phyloP scores from a whole-genome alignment of 2,329 filamentous ascomycete genomes.

The Huntiella bhutanensis region DNA sequence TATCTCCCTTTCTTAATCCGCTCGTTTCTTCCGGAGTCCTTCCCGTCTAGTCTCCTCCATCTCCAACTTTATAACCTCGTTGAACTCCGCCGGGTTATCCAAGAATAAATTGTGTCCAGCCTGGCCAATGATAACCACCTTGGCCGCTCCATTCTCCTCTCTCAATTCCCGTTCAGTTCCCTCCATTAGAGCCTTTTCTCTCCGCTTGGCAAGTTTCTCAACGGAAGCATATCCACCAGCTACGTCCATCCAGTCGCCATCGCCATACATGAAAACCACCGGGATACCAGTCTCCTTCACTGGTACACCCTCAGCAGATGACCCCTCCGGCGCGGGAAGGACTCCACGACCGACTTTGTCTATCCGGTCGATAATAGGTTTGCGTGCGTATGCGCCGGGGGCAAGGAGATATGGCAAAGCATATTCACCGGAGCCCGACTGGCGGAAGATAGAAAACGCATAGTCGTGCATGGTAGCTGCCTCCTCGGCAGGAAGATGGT shows the following conservation, averaged over 20 bases:
- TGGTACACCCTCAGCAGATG: constrained; percentile 14
- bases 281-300: constrained; percentile 49
- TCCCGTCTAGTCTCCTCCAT: constrained; percentile 28
- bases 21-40: constrained; percentile 12
- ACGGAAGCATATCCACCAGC: constrained; percentile 64
- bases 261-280: constrained; percentile 86
- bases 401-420: constrained; percentile 82
- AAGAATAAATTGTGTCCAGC: constrained; percentile 42
- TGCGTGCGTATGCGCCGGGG: constrained; percentile 78
- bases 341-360: constrained; percentile 66
- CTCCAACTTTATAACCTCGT: constrained; percentile 31
- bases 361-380: constrained; percentile 72
- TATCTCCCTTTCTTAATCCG: background rate
- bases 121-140: constrained; percentile 55
- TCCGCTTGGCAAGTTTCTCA: constrained; percentile 56
- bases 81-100: constrained; percentile 40
- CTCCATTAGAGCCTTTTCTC: constrained; percentile 36
- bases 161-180: constrained; percentile 49
- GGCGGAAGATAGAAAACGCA: constrained; percentile 82
- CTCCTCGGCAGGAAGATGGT: constrained; percentile 64
- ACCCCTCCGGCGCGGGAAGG: constrained; percentile 17
- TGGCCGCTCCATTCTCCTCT: constrained; percentile 60
- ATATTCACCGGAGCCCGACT: constrained; percentile 84
- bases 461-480: constrained; percentile 79
- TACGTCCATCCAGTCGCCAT: constrained; percentile 98